Conservation (phyloP, 306 rosid species). For the Herpetospermum pedunculosum region DNA sequence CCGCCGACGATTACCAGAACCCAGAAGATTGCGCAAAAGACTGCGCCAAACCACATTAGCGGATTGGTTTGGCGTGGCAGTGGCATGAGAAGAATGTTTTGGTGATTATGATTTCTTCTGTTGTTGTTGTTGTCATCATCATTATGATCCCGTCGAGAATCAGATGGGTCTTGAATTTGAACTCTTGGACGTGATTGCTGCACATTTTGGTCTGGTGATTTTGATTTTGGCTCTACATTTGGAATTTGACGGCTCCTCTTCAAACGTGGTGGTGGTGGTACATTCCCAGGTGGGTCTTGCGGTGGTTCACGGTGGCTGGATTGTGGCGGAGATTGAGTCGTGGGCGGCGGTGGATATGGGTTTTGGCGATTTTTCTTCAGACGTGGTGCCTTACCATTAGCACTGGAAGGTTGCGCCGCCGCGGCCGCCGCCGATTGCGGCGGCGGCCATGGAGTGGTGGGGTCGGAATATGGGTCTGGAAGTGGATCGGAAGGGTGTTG, state of each 20-base stretch:
- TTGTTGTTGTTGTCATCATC: background rate
- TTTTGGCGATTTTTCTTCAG: background rate
- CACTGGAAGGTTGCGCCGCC: too few species aligned
- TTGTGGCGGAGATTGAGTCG: background rate
- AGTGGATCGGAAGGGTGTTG: background rate
- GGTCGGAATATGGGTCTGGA: background rate
- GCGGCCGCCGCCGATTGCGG: background rate
- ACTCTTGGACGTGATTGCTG: background rate
- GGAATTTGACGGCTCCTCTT: background rate
- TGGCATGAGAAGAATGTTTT: constrained; percentile 3
- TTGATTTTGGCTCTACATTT: background rate
- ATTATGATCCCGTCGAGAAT: background rate
- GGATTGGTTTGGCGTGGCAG: constrained; percentile 14
- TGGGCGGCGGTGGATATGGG: background rate
- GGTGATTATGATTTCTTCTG: background rate
- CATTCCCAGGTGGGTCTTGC: constrained; percentile 10
- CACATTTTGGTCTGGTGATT: background rate
- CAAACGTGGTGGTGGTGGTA: background rate
- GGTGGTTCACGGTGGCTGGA: constrained; percentile 1
- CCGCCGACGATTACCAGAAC: constrained; percentile 69
- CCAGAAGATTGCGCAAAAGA: constrained; percentile 68
- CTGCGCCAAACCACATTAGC: constrained; percentile 40
- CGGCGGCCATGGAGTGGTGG: constrained; percentile 5
- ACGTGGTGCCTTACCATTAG: background rate
- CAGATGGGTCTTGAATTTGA: background rate